Percentiles rank a stretch among this genome's conserved stretches.
Evolutionary conservation across 2,329 filamentous ascomycete species (phyloP).

Genomic region (Arthrobotrys musiformis): DNA sequence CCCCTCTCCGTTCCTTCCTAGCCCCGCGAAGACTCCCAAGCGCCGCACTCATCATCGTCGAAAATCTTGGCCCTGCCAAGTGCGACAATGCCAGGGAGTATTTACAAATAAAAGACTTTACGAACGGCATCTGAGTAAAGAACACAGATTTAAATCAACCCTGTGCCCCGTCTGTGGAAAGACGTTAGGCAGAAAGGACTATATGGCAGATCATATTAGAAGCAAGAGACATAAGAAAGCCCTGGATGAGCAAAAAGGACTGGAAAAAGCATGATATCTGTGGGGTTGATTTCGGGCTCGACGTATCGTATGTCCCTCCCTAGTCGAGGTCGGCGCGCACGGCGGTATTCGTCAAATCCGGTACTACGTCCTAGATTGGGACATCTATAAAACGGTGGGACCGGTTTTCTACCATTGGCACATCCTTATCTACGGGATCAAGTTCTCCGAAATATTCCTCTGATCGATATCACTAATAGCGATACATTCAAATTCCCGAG

Average conservation of each 20-base stretch:
- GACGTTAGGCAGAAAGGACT: slow-evolving; percentile 35
- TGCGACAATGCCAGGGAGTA: not conserved
- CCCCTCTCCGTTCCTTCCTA: not conserved
- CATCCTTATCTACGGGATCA: not conserved
- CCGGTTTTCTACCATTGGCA: not conserved
- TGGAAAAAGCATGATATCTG: not conserved
- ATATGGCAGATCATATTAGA: slow-evolving; percentile 35
- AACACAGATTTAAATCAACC: slow-evolving; percentile 27
- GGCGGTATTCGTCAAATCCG: not conserved
- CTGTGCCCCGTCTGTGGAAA: slow-evolving; percentile 16
- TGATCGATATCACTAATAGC: too few species aligned
- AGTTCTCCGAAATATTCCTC: too few species aligned
- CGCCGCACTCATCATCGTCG: not conserved
- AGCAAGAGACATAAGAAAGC: slow-evolving; percentile 24
- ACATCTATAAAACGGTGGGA: not conserved
- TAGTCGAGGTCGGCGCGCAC: not conserved
- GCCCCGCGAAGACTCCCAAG: not conserved
- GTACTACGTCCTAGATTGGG: not conserved
- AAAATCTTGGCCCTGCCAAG: slow-evolving; percentile 22
- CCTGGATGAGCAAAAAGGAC: not conserved
- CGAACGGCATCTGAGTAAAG: slow-evolving; percentile 39
- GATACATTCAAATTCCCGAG: not conserved
- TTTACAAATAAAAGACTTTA: slow-evolving; percentile 37
- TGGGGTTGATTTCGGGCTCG: too few species aligned
- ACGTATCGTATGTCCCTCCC: not conserved